Evolutionary conservation across 2,329 filamentous ascomycete genomes (phyloP), one percentile per base, ranked within the genome.

Genomic region (Pseudopyrenochaeta lycopersici): DNA sequence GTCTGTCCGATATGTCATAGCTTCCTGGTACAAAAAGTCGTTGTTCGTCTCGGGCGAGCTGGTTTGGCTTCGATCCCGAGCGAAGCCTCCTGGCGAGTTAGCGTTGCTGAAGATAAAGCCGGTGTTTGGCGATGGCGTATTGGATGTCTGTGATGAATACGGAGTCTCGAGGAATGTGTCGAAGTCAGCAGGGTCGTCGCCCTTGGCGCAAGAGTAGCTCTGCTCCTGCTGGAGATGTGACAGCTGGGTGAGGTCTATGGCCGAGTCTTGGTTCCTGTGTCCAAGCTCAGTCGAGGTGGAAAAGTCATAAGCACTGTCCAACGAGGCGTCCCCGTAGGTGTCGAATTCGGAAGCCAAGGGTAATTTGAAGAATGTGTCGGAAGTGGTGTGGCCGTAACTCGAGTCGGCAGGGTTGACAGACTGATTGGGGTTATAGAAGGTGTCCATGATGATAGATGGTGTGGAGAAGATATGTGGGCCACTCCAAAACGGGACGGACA

Each of bases 51-150:
- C 70, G 14, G 69, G 71, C 1, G 71, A 72, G 63, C 62, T 71
- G 30, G 66, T 66, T 23, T 65, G 69, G 56, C 68, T 73, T 39
- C 64, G 61, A n/a, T 72, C 66, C 14, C 67, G 59, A 7, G 61
- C 29, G 33, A 65, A 71, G 45, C 67, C 70, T 15, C 68, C 65
- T 6, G 71, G 71, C 9, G 71, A 73, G 42, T 70, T 72, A 48
- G 64, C 61, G 17, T 65, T 64, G 64, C 71, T 71, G 50, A 72
- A 74, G 39, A 72, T 58, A 43, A 67, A 60, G 53, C 62, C 60
- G 49, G 57, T 57, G 53, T 67, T 57, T 4, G 69, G 68, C 6
- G 70, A 73, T 5, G 69, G 63, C 14, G 64, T 70, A 52, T 67
- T 71, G 9, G 67, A 66, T 6, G 60, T 62, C 14, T 56, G 54